These are phyloP conservation scores for Acanthamoeba sp. DNA, from an alignment of 208 protist genomes.

Conservation along the genomic window DNA sequence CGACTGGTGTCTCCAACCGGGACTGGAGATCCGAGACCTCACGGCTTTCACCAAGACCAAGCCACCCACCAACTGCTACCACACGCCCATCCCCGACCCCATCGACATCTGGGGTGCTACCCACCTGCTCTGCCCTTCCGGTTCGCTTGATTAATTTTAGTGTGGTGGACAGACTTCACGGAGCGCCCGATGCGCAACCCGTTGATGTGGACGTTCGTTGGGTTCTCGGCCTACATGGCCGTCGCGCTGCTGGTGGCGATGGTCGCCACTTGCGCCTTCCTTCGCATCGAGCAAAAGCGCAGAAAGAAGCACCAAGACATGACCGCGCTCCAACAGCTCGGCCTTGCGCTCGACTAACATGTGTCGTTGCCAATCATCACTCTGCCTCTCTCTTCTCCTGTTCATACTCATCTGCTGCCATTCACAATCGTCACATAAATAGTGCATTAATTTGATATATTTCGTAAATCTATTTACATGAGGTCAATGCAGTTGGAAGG, in stretches of 20 bases:
- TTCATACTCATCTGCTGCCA: too few relatives aligned
- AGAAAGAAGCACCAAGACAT: not conserved
- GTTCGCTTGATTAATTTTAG: not conserved
- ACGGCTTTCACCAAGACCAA: not conserved
- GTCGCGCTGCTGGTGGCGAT: not conserved
- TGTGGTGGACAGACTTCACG: not conserved
- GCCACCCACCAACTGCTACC: conserved; percentile 18
- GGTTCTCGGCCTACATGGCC: not conserved
- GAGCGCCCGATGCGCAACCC: not conserved
- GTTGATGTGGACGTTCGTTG: not conserved
- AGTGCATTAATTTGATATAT: too few relatives aligned
- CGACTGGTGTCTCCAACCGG: not conserved
- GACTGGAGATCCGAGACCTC: not conserved
- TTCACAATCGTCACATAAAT: too few relatives aligned
- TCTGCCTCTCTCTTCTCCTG: not conserved
- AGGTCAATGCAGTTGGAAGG: not conserved
- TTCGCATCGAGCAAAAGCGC: not conserved
- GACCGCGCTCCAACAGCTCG: not conserved
- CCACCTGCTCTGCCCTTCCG: not conserved
- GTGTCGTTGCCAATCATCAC: too few relatives aligned
- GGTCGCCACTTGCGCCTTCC: not conserved
- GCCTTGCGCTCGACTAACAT: not conserved
- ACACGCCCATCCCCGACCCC: conserved; percentile 21
- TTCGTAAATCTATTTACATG: too few relatives aligned
- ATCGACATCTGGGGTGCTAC: not conserved